Evolutionary conservation across 768 basidiomycete genomes (phyloP).

Genomic region (Mycena sanguinolenta): DNA sequence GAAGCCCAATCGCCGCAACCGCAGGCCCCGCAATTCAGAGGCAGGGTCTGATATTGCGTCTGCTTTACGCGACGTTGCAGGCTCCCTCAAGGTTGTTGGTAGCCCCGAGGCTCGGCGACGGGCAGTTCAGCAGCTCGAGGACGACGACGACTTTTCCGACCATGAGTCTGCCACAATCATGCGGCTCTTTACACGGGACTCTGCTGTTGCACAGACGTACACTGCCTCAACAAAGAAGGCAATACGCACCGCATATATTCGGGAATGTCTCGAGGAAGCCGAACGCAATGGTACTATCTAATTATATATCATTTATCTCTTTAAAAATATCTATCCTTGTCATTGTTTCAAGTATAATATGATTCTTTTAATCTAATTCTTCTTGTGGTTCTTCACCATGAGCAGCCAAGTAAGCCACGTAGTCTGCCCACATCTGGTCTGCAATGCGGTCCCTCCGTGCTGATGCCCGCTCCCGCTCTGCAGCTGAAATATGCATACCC

Average conservation of each 20-base stretch:
- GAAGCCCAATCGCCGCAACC: not conserved
- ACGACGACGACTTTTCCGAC: conserved; percentile 1
- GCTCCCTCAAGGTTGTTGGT: conserved; percentile 5
- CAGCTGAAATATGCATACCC: conserved; percentile 8
- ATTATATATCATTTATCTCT: not conserved
- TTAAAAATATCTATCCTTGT: not conserved
- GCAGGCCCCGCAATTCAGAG: conserved; percentile 1
- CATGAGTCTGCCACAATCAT: not conserved
- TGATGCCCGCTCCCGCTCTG: conserved; percentile 4
- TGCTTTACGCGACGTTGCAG: not conserved
- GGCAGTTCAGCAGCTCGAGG: conserved; percentile 1
- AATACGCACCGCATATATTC: not conserved
- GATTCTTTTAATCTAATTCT: too few species aligned
- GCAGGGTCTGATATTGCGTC: not conserved
- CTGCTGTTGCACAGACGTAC: not conserved
- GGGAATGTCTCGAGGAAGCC: not conserved
- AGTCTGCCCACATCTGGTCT: conserved; percentile 9
- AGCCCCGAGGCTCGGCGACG: not conserved
- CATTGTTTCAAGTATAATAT: not conserved
- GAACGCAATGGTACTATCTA: not conserved
- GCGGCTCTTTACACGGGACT: not conserved
- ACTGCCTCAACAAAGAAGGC: conserved; percentile 3
- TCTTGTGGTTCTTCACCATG: conserved; percentile 1
- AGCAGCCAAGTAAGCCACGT: not conserved
- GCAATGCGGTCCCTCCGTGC: conserved; percentile 21